Base-by-base conservation (phyloP, 805 yeast genomes). In the Myxozyma geophila region DNA sequence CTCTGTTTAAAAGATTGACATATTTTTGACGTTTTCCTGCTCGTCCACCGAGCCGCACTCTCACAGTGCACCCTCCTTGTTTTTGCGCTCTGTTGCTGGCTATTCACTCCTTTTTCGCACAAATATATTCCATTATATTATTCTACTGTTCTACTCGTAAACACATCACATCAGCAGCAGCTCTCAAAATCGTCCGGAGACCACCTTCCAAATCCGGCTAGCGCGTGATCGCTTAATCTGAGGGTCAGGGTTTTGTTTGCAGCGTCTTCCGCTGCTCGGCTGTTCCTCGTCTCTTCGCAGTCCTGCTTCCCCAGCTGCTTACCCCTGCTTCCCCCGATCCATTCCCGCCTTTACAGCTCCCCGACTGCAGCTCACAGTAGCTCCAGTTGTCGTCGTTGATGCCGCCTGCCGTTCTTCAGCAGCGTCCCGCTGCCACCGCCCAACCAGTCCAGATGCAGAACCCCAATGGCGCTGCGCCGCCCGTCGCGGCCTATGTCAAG, bases 401-500 rank as follows among this genome's bases (percentile, higher is more conserved):
- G 39, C 49, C 50, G 33, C 56, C 62, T 19, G 7, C 47, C 23
- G 41, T 56, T 23, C 46, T 35, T 21, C 59, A 52, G 59, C 52
- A 47, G 39, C 44, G 58, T 9, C 9, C 54, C 37, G 47, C n/a
- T 19, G 44, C 35, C 13, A 58, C 61, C 12, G 9, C 54, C 36
- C 39, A 39, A 10, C 53, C 9, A 19, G 57, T 35, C 39, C 60
- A 55, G 60, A 57, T 51, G 33, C 65, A 61, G 48, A 58, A 58
- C 58, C 62, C 54, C 33, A 35, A 48, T 17, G 54, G 54, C 39
- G 50, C 62, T 13, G 49, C 64, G 12, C 64, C 58, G 39, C 61
- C 65, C 28, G 58, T 50, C 47, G 51, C 66, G 21, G 64, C 70
- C 23, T 64, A 66, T 47, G 69, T 63, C 53, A 68, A 69, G 58